Conservation (phyloP, 2,329 filamentous ascomycete genomes). For the Fusarium sp. region DNA sequence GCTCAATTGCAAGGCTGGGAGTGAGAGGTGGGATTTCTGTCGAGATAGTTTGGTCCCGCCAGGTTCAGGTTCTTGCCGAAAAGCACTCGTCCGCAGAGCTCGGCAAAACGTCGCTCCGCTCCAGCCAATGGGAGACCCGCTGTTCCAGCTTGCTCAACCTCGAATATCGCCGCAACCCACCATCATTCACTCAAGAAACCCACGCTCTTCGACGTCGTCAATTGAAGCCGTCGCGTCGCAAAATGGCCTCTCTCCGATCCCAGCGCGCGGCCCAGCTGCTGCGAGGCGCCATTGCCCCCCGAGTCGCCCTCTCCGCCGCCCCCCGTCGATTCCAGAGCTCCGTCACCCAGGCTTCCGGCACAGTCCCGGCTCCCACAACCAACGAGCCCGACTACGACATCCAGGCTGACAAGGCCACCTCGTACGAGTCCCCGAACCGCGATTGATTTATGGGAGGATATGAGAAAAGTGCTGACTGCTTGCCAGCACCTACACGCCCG, state of each 20-base stretch:
- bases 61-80: slow-evolving; percentile 51
- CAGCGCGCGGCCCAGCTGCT: slow-evolving; percentile 62
- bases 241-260: slow-evolving; percentile 72
- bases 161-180: slow-evolving; percentile 44
- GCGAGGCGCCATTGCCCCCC: slow-evolving; percentile 53
- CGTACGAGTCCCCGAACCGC: slow-evolving; percentile 61
- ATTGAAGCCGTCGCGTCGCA: slow-evolving; percentile 45
- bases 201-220: slow-evolving; percentile 28
- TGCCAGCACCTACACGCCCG: slow-evolving; percentile 82
- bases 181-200: slow-evolving; percentile 38
- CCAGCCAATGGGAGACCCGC: slow-evolving; percentile 52
- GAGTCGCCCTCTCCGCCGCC: slow-evolving; percentile 52
- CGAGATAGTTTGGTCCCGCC: slow-evolving; percentile 41
- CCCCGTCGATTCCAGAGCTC: slow-evolving; percentile 64
- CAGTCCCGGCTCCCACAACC: slow-evolving; percentile 52
- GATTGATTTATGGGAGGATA: slow-evolving; percentile 7
- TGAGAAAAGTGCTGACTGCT: slow-evolving; percentile 31
- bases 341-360: slow-evolving; percentile 53
- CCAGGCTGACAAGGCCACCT: slow-evolving; percentile 85
- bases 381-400: slow-evolving; percentile 84
- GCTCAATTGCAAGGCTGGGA: slow-evolving; percentile 48
- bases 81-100: slow-evolving; percentile 55
- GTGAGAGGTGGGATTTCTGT: slow-evolving; percentile 41
- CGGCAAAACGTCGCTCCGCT: slow-evolving; percentile 55
- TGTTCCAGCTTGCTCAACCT: slow-evolving; percentile 44